Evolutionary conservation across 2,329 filamentous ascomycete species (phyloP), one percentile per base, ranked within the genome.

Genomic region (Corniculantispora saksenae): DNA sequence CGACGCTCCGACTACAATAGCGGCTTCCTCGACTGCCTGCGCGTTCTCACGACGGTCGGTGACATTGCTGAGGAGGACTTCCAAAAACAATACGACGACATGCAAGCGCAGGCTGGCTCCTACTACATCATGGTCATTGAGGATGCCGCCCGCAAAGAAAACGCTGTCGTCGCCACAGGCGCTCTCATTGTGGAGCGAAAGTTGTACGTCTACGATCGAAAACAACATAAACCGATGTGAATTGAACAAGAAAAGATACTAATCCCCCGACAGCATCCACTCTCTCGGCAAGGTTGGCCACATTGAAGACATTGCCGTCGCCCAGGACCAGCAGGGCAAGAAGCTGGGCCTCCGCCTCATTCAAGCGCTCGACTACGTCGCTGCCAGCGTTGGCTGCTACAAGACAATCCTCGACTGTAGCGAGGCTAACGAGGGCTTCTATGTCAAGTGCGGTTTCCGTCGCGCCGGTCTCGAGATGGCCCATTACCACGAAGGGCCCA

Each of bases 321-420:
- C 92, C 69, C 93, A 94, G 80, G 92, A 96, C 72, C 93, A 98
- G 81, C 95, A 98, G 80, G 95, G 95, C 71, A 97, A 98, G 87
- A 97, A 97, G 81, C 84, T 98, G 51, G 95, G 95, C 5, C 82
- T 97, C 74, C 87, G 93, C 70, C 90, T 98, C 70, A 98, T 98
- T 73, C 92, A 98, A 81, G 93, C 94, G 9, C 85, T 99, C 74
- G 94, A 98, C 79, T 91, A 85, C 75, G 89, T 98, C 66, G 93
- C 94, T 63, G 88, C 92, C 76, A 87, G 93, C 76, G 89, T 95
- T 65, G 95, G 94, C 63, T 98, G 94, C 80, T 98, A 98, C 81
- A 98, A 95, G 90, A 93, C 89, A 69, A 98, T 99, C 71, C 86
- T 98, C 69, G 94, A 98, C 79, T 99, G 95, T 83, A 96, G 91